Base-by-base conservation (phyloP, 768 basidiomycete species). In the Lactarius quietus region DNA sequence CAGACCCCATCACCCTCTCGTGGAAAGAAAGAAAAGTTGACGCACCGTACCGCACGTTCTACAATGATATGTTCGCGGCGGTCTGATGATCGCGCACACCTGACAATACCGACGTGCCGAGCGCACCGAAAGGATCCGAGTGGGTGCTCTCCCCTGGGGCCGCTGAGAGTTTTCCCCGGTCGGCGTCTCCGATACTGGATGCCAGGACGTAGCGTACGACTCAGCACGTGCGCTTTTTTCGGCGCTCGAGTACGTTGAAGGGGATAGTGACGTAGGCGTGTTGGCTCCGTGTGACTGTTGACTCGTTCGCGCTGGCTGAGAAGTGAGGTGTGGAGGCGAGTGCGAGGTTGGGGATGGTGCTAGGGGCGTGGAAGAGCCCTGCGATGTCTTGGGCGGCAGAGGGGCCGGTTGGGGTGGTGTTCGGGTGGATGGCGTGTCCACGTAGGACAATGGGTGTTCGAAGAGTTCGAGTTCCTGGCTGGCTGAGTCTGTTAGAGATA, bases 61-160 rank as follows among this genome's bases (percentile, higher is more conserved):
- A 74, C 92, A 95, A 73, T 95, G 92, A 74, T 94, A 93, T 12
- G 90, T 76, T 45, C 92, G 75, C 65, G 83, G 81, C 0, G 92
- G 92, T 73, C 92, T 93, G 59, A 89, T 76, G 48, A 92, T 79
- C 29, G 76, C 79, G 65, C 92, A 90, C 12, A 73, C 75, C 4
- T 68, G 66, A 72, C 92, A 93, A 73, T 89, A 93, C 51, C 91
- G 79, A 71, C 86, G 79, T 61, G 84, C 84, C n/a, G 88, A 86
- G 5, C 80, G 74, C 36, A 93, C 77, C 3, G 86, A 75, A 1
- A 84, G 81, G 14, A 78, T 77, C 14, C 72, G 70, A 5, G 79
- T 74, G 1, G 80, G 82, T 45, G 35, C 74, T 64, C 18, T 73
- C 55, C 20, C 33, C 39, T 36, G 54, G 23, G 20, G 10, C 36